Conservation (phyloP, 768 basidiomycete species). For the Mycena maculata region DNA sequence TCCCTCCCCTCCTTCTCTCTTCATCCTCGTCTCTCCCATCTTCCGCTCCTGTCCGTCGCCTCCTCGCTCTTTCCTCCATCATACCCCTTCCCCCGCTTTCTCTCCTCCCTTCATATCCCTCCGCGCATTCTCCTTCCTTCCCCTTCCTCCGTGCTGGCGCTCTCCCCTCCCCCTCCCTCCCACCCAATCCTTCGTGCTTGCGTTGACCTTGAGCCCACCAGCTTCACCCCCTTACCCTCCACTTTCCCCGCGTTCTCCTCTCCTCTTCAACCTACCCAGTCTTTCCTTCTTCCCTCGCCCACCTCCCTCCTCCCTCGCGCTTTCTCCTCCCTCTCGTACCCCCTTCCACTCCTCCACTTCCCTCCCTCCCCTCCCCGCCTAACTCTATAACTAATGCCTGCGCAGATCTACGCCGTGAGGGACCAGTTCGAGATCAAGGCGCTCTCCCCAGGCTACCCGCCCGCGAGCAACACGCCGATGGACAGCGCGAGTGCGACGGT, state of each 20-base stretch:
- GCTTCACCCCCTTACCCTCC: background rate
- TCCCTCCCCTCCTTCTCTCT: too few species aligned
- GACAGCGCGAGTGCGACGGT: slow-evolving; percentile 23
- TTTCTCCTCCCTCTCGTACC: background rate
- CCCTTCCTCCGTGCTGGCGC: too few species aligned
- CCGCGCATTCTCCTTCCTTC: too few species aligned
- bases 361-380: background rate
- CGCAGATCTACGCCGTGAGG: slow-evolving; percentile 32
- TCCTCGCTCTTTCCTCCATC: too few species aligned
- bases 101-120: too few species aligned
- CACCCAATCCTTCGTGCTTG: too few species aligned
- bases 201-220: too few species aligned
- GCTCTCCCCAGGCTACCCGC: slow-evolving; percentile 27
- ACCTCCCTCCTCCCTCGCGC: background rate
- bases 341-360: background rate
- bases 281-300: background rate
- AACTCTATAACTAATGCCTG: background rate
- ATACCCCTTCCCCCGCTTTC: too few species aligned
- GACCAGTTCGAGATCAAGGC: slow-evolving; percentile 30
- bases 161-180: too few species aligned
- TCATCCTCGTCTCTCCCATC: too few species aligned
- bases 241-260: too few species aligned
- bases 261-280: background rate
- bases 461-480: slow-evolving; percentile 14
- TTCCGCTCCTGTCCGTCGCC: too few species aligned